Evolutionary conservation across 2,329 filamentous ascomycete genomes (phyloP).

Genomic region (Cordyceps tenuipes): DNA sequence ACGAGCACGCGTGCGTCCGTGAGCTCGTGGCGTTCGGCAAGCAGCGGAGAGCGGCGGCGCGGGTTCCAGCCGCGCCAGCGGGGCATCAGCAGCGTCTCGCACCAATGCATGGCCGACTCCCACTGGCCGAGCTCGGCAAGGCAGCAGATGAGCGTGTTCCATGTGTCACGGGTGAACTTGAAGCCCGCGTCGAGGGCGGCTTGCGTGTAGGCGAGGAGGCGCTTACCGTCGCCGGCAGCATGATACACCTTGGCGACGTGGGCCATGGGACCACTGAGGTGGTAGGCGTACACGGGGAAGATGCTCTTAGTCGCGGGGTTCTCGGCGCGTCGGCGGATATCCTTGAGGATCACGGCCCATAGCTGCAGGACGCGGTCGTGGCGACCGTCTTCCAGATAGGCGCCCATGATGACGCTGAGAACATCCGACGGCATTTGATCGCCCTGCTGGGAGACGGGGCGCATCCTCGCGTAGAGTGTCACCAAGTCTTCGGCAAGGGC

Average conservation of each 20-base stretch:
- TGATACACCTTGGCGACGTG: constrained; percentile 40
- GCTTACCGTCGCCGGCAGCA: constrained; percentile 32
- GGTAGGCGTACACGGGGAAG: constrained; percentile 43
- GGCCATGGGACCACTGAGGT: constrained; percentile 40
- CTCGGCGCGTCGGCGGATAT: constrained; percentile 27
- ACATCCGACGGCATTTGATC: constrained; percentile 43
- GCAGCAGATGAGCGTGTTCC: constrained; percentile 68
- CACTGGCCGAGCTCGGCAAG: constrained; percentile 53
- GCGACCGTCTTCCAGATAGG: constrained; percentile 49
- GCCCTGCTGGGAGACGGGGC: constrained; percentile 25
- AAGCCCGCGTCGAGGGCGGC: constrained; percentile 61
- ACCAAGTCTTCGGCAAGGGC: constrained; percentile 51
- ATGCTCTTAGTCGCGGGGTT: constrained; percentile 19
- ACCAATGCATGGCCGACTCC: constrained; percentile 61
- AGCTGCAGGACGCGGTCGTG: constrained; percentile 53
- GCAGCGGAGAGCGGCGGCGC: constrained; percentile 14
- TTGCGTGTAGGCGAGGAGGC: constrained; percentile 42
- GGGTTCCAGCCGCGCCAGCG: constrained; percentile 66
- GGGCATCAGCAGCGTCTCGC: constrained; percentile 71
- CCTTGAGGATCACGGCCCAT: constrained; percentile 68
- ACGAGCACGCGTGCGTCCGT: constrained; percentile 27
- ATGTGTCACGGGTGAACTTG: constrained; percentile 64
- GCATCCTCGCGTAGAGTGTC: constrained; percentile 39
- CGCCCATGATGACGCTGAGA: constrained; percentile 59
- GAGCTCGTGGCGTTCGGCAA: constrained; percentile 14